Conservation (phyloP, 2,329 filamentous ascomycete genomes). For the Aureobasidium leucospermi region DNA sequence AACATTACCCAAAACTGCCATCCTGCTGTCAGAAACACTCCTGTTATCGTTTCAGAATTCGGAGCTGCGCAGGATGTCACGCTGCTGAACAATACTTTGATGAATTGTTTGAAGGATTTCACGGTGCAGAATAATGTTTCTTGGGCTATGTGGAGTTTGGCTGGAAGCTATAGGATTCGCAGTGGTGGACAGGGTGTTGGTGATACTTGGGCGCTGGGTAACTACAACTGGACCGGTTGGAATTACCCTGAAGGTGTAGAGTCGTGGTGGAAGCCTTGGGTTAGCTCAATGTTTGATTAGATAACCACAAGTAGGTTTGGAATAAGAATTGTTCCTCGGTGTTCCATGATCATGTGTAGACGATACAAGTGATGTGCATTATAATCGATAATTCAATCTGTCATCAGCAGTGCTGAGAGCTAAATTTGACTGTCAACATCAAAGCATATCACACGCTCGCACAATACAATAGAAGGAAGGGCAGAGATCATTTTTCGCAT, state of each 20-base stretch:
- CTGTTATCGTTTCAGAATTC: slow-evolving; percentile 33
- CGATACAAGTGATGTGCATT: too few relatives aligned
- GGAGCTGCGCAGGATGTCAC: slow-evolving; percentile 31
- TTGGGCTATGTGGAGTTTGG: slow-evolving; percentile 46
- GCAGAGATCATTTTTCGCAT: background rate
- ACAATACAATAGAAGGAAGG: background rate
- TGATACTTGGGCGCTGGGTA: slow-evolving; percentile 45
- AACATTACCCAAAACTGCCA: slow-evolving; percentile 29
- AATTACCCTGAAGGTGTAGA: slow-evolving; percentile 39
- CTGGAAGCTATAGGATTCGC: slow-evolving; percentile 42
- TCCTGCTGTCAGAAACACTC: slow-evolving; percentile 28
- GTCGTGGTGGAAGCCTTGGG: slow-evolving; percentile 46
- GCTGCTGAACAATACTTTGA: slow-evolving; percentile 39
- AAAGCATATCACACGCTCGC: background rate
- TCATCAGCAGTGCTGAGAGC: too few relatives aligned
- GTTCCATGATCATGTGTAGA: too few relatives aligned
- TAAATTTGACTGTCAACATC: too few relatives aligned
- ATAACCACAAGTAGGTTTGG: background rate
- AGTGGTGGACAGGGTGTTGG: slow-evolving; percentile 38
- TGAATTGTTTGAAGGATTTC: slow-evolving; percentile 40
- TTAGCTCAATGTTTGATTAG: slow-evolving; percentile 30
- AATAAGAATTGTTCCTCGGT: too few relatives aligned
- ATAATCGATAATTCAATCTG: too few relatives aligned
- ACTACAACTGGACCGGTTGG: slow-evolving; percentile 42
- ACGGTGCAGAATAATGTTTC: slow-evolving; percentile 39